Base-by-base conservation (phyloP, 2,329 filamentous ascomycete species). In the Pseudofabraea citricarpa region DNA sequence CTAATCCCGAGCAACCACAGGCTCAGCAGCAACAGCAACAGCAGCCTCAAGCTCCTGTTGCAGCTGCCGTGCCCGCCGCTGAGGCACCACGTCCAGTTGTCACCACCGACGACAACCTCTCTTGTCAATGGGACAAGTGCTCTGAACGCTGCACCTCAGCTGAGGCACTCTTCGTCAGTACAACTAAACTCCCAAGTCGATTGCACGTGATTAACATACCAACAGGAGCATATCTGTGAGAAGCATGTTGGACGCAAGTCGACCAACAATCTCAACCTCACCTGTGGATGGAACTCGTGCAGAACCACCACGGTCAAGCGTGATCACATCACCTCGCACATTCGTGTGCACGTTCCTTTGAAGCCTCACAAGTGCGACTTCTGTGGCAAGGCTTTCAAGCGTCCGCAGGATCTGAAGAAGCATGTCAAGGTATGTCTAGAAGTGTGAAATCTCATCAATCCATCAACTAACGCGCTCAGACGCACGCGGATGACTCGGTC, bases 281-380 rank as follows among this genome's bases (percentile, higher is more conserved):
- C 90, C 43, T 98, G 93, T 70, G 88, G 94, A 64, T 98, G 93
- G 93, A 93, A 90, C 57, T 86, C 85, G 52, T 98, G 93, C 72
- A 83, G 90, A 51, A 97, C 91, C 18, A 96, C 90, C 37, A 97
- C 91, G 2, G 91, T 97, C 64, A 97, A 98, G 77, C 89, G 93
- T 59, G 93, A 97, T 61, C 93, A 98, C 71, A 98, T 98, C 68
- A 98, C 93, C 40, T 97, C 93, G 40, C 93, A 98, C 69, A 96
- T 98, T 58, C 88, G 93, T 53, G 93, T 97, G 42, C 93, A 98
- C 65, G 91, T 98, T n/a, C 93, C 93, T 1, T 74, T 98, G 49
- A 98, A 98, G 77, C 93, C 93, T 55, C 93, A 98, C 74, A 97
- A 96, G 70, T 98, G 93, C 67, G 90, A 96, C 64, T 95, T 96